Evolutionary conservation across 441 rosid genomes (phyloP).

Genomic region (Gossypium armourianum): DNA sequence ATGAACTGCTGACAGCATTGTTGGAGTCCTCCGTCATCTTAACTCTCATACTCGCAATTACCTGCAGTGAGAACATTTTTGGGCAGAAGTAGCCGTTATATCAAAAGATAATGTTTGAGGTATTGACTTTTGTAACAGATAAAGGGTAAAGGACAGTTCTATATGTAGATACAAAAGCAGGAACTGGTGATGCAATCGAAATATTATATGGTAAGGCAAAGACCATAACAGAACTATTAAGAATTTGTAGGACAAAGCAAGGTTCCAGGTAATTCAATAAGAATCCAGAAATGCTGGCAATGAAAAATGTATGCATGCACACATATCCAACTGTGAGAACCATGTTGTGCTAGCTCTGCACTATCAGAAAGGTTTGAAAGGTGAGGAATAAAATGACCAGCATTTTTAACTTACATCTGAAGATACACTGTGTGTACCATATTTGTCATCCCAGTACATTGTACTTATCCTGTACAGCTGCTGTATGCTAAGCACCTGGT

Average conservation of each 20-base stretch:
- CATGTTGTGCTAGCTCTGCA: not conserved
- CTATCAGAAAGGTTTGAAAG: not conserved
- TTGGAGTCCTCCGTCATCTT: slow-evolving; percentile 90
- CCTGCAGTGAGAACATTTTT: slow-evolving; percentile 33
- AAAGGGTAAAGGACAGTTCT: not conserved
- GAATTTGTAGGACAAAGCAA: not conserved
- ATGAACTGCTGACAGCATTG: slow-evolving; percentile 85
- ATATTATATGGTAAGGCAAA: not conserved
- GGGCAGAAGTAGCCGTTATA: not conserved
- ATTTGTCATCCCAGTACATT: slow-evolving; percentile 98
- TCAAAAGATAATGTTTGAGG: not conserved
- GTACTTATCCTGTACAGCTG: slow-evolving; percentile 90
- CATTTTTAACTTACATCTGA: slow-evolving; percentile 56
- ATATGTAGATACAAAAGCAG: not conserved
- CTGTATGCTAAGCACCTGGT: slow-evolving; percentile 84
- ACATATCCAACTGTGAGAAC: not conserved
- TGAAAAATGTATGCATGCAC: not conserved
- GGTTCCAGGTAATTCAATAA: not conserved
- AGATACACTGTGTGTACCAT: slow-evolving; percentile 82
- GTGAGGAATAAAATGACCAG: not conserved
- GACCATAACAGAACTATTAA: not conserved
- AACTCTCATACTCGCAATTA: slow-evolving; percentile 78
- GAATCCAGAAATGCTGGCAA: not conserved
- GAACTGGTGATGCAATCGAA: not conserved
- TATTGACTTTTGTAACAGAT: not conserved